A percentile compares a stretch with the other conserved stretches of the same genome.
phyloP scores from a whole-genome alignment of 371 early-diverging fungal genomes.

The Parasitella parasitica region DNA sequence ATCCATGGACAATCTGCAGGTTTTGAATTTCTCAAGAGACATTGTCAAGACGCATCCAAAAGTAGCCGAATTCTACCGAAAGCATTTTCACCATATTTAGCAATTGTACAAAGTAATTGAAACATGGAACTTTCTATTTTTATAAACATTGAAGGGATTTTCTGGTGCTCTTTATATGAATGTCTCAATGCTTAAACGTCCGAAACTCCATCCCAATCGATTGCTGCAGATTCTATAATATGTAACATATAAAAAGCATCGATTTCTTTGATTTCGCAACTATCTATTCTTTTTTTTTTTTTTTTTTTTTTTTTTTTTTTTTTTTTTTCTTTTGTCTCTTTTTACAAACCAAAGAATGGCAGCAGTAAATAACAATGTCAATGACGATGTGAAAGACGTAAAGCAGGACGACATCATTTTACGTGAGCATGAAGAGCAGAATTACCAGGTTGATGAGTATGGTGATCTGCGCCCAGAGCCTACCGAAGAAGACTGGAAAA shows the following conservation, averaged over 20 bases:
- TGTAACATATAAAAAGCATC: background rate
- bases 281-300: background rate
- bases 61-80: constrained; percentile 63
- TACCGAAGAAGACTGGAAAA: constrained; percentile 48
- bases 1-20: constrained; percentile 64
- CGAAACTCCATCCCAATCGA: background rate
- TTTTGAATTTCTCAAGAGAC: constrained; percentile 64
- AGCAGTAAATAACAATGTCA: background rate
- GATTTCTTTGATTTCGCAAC: background rate
- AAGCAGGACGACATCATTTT: constrained; percentile 10
- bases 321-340: too few species aligned
- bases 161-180: background rate
- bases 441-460: background rate
- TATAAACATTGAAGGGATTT: background rate
- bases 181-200: background rate
- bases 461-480: constrained; percentile 31
- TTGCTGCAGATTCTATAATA: too few species aligned
- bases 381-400: constrained; percentile 6
- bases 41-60: constrained; percentile 43
- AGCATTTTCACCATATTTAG: background rate
- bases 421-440: constrained; percentile 27
- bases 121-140: background rate
- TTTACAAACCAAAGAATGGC: too few species aligned
- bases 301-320: too few species aligned
- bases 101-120: background rate